Conservation (phyloP, 2,329 filamentous ascomycete genomes). For the Fragosphaeria purpurea region DNA sequence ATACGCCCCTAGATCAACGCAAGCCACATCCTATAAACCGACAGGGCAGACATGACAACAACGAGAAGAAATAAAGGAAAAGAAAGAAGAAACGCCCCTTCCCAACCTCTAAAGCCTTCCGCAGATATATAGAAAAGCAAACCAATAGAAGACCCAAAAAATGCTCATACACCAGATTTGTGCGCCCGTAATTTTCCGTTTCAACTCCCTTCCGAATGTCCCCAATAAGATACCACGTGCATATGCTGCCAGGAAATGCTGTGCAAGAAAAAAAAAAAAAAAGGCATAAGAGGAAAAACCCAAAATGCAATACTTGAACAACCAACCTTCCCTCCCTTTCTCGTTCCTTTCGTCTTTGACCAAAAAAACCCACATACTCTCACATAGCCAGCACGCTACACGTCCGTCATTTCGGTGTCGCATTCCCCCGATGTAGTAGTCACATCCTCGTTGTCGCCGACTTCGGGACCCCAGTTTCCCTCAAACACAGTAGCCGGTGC, state of each 20-base stretch:
- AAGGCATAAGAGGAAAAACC: background rate
- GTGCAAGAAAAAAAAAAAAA: constrained; percentile 1
- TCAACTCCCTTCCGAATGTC: background rate
- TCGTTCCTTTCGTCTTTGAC: no score
- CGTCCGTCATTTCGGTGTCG: constrained; percentile 52
- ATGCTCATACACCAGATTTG: constrained; percentile 9
- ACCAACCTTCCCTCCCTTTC: background rate
- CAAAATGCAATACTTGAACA: background rate
- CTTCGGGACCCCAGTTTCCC: constrained; percentile 84
- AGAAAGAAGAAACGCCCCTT: background rate
- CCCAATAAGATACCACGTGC: background rate
- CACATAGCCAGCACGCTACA: constrained; percentile 21
- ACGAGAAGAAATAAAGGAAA: background rate
- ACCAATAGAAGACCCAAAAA: background rate
- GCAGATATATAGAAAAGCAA: background rate
- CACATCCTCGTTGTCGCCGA: constrained; percentile 21
- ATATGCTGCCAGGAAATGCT: constrained; percentile 11
- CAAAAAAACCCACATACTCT: background rate
- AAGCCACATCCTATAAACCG: background rate
- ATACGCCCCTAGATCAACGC: no score
- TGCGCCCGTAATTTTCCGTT: constrained; percentile 3
- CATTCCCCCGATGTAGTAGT: constrained; percentile 15
- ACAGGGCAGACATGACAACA: background rate
- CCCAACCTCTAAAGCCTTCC: no score
- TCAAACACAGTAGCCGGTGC: constrained; percentile 93